Conservation (phyloP, 2,329 filamentous ascomycete species). For the Aspergillus uvarum region DNA sequence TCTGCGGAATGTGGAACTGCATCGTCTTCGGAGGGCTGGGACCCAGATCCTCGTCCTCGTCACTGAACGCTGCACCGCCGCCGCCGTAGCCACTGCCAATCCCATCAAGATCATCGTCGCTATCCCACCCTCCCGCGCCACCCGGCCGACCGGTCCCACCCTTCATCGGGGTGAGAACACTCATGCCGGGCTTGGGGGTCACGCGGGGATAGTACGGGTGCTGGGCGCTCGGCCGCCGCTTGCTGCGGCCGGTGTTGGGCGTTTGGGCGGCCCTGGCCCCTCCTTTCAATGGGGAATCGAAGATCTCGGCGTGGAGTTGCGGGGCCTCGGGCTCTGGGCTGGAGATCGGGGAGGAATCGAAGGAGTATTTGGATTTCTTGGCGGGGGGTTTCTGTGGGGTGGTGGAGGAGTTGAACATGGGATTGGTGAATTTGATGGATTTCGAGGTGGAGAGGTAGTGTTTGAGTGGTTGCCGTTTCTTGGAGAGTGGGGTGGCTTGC, state of each 20-base stretch:
- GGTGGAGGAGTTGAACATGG: constrained; percentile 33
- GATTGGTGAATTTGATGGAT: constrained; percentile 7
- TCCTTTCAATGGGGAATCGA: constrained; percentile 69
- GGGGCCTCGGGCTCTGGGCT: constrained; percentile 79
- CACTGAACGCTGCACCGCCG: constrained; percentile 39
- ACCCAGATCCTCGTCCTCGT: constrained; percentile 57
- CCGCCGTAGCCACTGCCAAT: constrained; percentile 54
- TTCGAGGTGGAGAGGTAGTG: not conserved
- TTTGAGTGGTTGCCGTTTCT: constrained; percentile 26
- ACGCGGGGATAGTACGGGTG: constrained; percentile 27
- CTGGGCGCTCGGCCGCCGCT: constrained; percentile 40
- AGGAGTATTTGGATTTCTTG: constrained; percentile 29
- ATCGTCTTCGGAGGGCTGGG: constrained; percentile 83
- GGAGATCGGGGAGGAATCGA: constrained; percentile 59
- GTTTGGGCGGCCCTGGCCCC: constrained; percentile 19
- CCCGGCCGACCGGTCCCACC: constrained; percentile 27
- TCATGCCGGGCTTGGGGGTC: constrained; percentile 74
- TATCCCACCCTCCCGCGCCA: constrained; percentile 61
- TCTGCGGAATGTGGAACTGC: constrained; percentile 54
- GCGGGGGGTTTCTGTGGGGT: constrained; percentile 34
- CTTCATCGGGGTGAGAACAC: constrained; percentile 72
- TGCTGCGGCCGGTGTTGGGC: constrained; percentile 46
- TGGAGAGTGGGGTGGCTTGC: constrained; percentile 81
- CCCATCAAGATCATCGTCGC: constrained; percentile 58
- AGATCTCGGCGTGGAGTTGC: constrained; percentile 79